phyloP scores from a whole-genome alignment of 768 basidiomycete species.

The Rhodotorula kratochvilovae region DNA sequence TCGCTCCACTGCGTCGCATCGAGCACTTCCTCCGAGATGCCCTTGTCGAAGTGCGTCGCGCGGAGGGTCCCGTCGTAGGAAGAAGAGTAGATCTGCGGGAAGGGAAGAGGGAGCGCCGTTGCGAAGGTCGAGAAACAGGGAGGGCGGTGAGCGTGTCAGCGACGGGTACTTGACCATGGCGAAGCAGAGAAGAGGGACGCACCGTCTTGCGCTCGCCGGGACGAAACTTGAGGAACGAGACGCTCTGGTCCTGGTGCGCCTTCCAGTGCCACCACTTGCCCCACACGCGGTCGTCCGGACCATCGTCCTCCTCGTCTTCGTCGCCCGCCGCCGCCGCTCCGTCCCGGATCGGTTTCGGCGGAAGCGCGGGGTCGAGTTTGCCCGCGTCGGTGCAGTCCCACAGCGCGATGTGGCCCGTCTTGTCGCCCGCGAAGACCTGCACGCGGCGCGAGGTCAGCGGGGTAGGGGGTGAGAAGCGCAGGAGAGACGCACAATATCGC shows the following conservation, averaged over 20 bases:
- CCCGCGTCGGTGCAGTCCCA: constrained; percentile 47
- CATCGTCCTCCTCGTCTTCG: constrained; percentile 35
- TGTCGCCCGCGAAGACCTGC: constrained; percentile 38
- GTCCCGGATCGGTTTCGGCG: background rate
- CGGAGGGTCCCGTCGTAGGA: constrained; percentile 52
- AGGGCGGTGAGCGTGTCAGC: no score
- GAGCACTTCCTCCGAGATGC: constrained; percentile 47
- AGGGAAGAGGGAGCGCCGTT: background rate
- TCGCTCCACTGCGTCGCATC: constrained; percentile 36
- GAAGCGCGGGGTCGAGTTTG: background rate
- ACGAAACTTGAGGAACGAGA: constrained; percentile 49
- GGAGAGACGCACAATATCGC: constrained; percentile 46
- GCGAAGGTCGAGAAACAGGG: background rate
- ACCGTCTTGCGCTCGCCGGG: constrained; percentile 47
- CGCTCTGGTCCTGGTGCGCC: constrained; percentile 45
- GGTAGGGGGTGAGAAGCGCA: no score
- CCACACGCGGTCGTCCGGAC: constrained; percentile 20
- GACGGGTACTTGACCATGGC: background rate
- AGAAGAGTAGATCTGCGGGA: constrained; percentile 46
- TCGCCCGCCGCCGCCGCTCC: constrained; percentile 27
- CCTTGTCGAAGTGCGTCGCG: constrained; percentile 45
- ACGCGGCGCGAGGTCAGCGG: background rate
- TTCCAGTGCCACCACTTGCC: constrained; percentile 43
- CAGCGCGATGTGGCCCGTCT: constrained; percentile 37
- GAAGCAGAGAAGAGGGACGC: constrained; percentile 21